Base-by-base conservation (phyloP, 2,329 filamentous ascomycete genomes). In the Aspergillus eucalypticola region DNA sequence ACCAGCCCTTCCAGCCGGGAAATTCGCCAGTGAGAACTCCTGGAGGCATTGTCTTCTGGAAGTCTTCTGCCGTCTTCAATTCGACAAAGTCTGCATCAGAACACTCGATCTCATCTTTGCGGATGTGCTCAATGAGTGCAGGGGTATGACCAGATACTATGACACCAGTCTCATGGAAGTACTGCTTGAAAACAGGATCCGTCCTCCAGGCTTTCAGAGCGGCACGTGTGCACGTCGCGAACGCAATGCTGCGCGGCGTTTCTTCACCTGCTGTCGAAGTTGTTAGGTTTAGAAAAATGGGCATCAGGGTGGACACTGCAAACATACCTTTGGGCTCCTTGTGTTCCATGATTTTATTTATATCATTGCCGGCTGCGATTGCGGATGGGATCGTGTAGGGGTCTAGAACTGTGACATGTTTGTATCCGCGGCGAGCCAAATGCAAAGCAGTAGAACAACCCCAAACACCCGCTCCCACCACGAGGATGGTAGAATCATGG, bases 401-500 rank as follows among this genome's bases (percentile, higher is more conserved):
- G 61, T 83, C 82, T 10, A 84, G 71, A 5, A 83, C 77, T 3
- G 75, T 82, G 58, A 84, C 75, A 61, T 81, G 76, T 41, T 73
- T 75, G 66, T 83, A 83, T 42, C 82, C 82, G 54, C 78, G 73
- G 29, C 81, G 76, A 25, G 81, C 78, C 5, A 84, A 74, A 64
- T 83, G 78, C 19, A 83, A 73, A n/a, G 82, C 82, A n/a, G 82
- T 83, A 7, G 79, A 81, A 35, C 77, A 78, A 11, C 82, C 83
- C 71, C 82, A 84, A 0, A 82, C 83, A 8, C 82, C 83, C 21
- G 76, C 79, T 8, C 82, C 81, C 53, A 83, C 67, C 39, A 83
- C 79, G 21, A 83, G 67, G 50, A 68, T 75, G 8, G 63, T 66
- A 15, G 65, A 67, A 11, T 54, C 49, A 8, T 41, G 53, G 49